Base-by-base conservation (phyloP, 768 basidiomycete genomes). In the Agaricus blazei region DNA sequence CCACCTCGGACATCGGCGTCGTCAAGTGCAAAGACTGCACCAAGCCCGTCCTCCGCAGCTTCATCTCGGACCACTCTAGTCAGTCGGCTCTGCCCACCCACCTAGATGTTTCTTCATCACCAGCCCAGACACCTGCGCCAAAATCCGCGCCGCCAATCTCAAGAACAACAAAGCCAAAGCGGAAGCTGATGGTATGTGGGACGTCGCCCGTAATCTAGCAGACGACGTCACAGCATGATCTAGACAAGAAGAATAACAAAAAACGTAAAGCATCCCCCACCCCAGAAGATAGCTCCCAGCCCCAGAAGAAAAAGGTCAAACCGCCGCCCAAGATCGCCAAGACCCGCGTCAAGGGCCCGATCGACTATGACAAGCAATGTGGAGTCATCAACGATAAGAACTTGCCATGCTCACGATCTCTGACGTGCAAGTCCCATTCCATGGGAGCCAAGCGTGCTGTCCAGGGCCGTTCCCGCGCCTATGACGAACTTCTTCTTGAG, bases 381-480 rank as follows among this genome's bases (percentile, higher is more conserved):
- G 94, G 96, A 49, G 96, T 98, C 37, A 96, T 97, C 68, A 98
- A 96, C 72, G 94, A 96, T 72, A 97, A 97, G 69, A 81, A 81
- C 43, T 73, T 93, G 6, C 93, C 92, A 0, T 99, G 96, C 66
- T 93, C 93, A 11, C 90, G 96, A 27, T 93, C 93, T 6, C 80
- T 99, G 37, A 98, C 96, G 0, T 99, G 96, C 76, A 99, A 99
- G 71, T 93, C 96, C 4, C 96, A 99, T 67, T 88, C 92, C 2
- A 96, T 99, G 87, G 93, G 93, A 12, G 90, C 93, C 9, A 99
- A 99, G 70, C 88, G 96, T 15, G 83, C 89, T 8, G 95, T 99
- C 1, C 80, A 82, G 58, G 92, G 92, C 34, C 90, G 96, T 3
- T 89, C 90, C 0, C 80, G 87, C 51, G 68, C 73, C 6, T 98